Evolutionary conservation across 73 alveolate species (phyloP).

Genomic region (Paramecium sexaurelia): DNA sequence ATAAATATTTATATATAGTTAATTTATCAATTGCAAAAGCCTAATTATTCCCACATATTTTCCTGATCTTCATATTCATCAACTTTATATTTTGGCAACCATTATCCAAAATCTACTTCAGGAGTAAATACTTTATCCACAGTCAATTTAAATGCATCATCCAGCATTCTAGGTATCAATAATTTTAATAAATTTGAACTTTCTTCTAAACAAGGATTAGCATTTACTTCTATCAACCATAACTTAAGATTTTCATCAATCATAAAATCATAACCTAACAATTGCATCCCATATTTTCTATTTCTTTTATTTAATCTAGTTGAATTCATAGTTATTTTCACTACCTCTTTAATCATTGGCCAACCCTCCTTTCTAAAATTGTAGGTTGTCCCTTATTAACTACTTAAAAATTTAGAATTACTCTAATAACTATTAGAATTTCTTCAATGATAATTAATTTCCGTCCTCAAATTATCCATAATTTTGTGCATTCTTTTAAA

Average conservation of each 20-base stretch:
- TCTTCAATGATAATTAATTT: conserved; percentile 86
- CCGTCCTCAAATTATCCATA: conserved; percentile 96
- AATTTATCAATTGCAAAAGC: conserved; percentile 11
- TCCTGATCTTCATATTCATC: conserved; percentile 52
- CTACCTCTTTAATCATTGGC: conserved; percentile 74
- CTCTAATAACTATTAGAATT: conserved; percentile 75
- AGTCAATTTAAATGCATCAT: conserved; percentile 88
- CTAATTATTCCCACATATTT: conserved; percentile 67
- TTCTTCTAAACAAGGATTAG: conserved; percentile 97
- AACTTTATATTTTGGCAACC: neutral
- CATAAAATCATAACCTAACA: conserved; percentile 98
- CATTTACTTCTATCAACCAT: conserved; percentile 95
- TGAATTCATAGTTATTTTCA: conserved; percentile 75
- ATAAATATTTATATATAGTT: neutral
- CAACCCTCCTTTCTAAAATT: conserved; percentile 72
- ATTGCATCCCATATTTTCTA: conserved; percentile 88
- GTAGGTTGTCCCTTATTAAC: conserved; percentile 57
- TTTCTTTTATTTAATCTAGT: conserved; percentile 80
- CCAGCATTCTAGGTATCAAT: conserved; percentile 88
- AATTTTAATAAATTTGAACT: conserved; percentile 80
- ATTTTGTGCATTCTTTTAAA: conserved; percentile 83
- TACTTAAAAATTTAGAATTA: neutral
- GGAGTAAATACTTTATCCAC: conserved; percentile 72
- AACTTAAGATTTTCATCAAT: conserved; percentile 87
- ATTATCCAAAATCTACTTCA: conserved; percentile 18